Percentiles rank a stretch among this genome's conserved stretches.
phyloP scores from a whole-genome alignment of 768 basidiomycete genomes.

The Neoboletus brunneissimus region DNA sequence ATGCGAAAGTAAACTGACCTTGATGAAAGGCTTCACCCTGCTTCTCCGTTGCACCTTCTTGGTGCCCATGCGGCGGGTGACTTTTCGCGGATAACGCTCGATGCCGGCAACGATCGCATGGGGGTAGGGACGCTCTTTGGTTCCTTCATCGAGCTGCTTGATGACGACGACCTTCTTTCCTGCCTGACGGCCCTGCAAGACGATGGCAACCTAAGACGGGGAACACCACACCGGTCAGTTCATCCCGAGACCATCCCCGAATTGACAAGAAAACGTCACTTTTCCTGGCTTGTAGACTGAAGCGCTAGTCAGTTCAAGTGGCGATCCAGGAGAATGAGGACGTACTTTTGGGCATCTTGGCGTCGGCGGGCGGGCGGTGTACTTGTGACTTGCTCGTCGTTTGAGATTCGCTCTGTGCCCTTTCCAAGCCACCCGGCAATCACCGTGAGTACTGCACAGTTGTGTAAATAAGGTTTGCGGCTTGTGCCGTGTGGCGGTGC shows the following conservation, averaged over 20 bases:
- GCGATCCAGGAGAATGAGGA: neutral
- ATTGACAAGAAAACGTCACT: slow-evolving; percentile 40
- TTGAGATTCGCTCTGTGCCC: neutral
- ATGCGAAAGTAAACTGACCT: slow-evolving; percentile 52
- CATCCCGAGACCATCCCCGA: neutral
- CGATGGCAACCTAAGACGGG: slow-evolving; percentile 77
- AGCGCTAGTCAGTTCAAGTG: slow-evolving; percentile 13
- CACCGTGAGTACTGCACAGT: slow-evolving; percentile 31
- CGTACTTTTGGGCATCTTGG: slow-evolving; percentile 44
- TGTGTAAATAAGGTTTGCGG: slow-evolving; percentile 7
- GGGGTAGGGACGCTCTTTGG: slow-evolving; percentile 93
- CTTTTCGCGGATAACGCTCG: slow-evolving; percentile 97
- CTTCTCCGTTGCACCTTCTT: slow-evolving; percentile 90
- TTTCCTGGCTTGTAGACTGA: slow-evolving; percentile 95
- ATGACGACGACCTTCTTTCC: slow-evolving; percentile 99
- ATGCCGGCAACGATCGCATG: slow-evolving; percentile 98
- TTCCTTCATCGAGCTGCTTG: slow-evolving; percentile 96
- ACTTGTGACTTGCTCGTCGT: slow-evolving; percentile 22
- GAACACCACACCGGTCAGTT: slow-evolving; percentile 1
- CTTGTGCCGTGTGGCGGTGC: neutral
- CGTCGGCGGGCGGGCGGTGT: slow-evolving; percentile 31
- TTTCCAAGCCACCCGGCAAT: slow-evolving; percentile 36
- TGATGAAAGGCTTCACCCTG: slow-evolving; percentile 99
- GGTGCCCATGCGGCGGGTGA: slow-evolving; percentile 95
- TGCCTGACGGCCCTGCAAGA: slow-evolving; percentile 98